phyloP scores from a whole-genome alignment of 2,329 filamentous ascomycete species.

The Diplocarpon mali region DNA sequence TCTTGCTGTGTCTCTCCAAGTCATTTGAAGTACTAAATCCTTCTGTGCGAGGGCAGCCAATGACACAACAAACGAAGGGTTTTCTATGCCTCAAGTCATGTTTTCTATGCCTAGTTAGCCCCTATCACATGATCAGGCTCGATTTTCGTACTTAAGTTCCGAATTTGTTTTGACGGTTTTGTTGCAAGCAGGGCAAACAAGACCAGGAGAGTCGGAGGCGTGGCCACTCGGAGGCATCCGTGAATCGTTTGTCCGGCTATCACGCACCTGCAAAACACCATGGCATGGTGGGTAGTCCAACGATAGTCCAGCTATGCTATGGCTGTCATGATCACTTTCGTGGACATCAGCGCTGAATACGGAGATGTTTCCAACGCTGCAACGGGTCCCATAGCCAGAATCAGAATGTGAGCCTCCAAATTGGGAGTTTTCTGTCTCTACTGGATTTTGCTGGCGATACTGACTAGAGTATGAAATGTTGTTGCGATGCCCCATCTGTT shows the following conservation, averaged over 20 bases:
- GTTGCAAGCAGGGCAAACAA: conserved; percentile 32
- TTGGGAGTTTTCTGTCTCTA: conserved; percentile 19
- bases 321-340: conserved; percentile 24
- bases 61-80: conserved; percentile 48
- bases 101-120: conserved; percentile 44
- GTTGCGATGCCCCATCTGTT: conserved; percentile 19
- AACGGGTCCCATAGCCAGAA: conserved; percentile 27
- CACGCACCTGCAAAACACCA: conserved; percentile 15
- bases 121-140: conserved; percentile 13
- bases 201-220: conserved; percentile 8
- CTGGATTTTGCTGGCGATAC: conserved; percentile 25
- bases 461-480: conserved; percentile 17
- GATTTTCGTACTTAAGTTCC: conserved; percentile 39
- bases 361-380: conserved; percentile 25
- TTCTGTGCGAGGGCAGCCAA: conserved; percentile 43
- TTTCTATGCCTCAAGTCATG: conserved; percentile 61
- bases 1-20: conserved; percentile 65
- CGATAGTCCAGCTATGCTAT: conserved; percentile 19
- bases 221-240: conserved; percentile 12
- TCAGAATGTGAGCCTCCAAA: conserved; percentile 25
- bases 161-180: conserved; percentile 39
- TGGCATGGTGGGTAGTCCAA: conserved; percentile 12
- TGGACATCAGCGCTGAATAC: conserved; percentile 24
- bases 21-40: conserved; percentile 78
- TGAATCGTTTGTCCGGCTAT: conserved; percentile 11